Evolutionary conservation across 225 moss, liverwort and hornwort genomes (phyloP).

Genomic region (Lunularia cruciata): DNA sequence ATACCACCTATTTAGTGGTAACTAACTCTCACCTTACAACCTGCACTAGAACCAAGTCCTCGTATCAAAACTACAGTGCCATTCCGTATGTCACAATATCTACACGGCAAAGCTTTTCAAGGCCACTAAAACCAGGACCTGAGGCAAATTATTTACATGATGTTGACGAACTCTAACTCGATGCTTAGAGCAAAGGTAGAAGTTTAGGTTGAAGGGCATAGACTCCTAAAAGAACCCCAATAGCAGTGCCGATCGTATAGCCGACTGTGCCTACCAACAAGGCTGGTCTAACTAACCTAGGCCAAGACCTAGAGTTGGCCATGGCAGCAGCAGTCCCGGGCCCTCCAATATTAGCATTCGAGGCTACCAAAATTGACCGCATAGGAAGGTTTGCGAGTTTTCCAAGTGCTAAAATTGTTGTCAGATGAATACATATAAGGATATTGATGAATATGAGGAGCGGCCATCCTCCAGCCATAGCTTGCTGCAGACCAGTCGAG

Average conservation of each 20-base stretch:
- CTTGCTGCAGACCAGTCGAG: slow-evolving; percentile 75
- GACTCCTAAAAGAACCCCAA: slow-evolving; percentile 75
- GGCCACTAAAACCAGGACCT: no score
- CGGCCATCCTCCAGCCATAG: slow-evolving; percentile 86
- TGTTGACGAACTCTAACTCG: neutral
- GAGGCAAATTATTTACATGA: neutral
- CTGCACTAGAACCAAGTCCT: no score
- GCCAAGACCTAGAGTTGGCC: slow-evolving; percentile 90
- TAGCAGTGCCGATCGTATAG: slow-evolving; percentile 80
- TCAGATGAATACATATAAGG: slow-evolving; percentile 54
- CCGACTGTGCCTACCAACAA: slow-evolving; percentile 91
- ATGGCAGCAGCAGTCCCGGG: slow-evolving; percentile 96
- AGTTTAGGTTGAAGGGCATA: slow-evolving; percentile 68
- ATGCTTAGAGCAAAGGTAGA: slow-evolving; percentile 15
- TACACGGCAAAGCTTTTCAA: no score
- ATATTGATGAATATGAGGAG: slow-evolving; percentile 79
- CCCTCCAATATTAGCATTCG: slow-evolving; percentile 96
- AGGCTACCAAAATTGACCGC: slow-evolving; percentile 62
- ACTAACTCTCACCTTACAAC: no score
- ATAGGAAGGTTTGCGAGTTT: slow-evolving; percentile 37
- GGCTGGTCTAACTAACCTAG: slow-evolving; percentile 80
- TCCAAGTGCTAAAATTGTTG: slow-evolving; percentile 31
- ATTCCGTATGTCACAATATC: no score
- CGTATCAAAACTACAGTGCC: no score
- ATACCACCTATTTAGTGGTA: no score